Base-by-base conservation (phyloP, 768 basidiomycete genomes). In the Termitomyces sp. region DNA sequence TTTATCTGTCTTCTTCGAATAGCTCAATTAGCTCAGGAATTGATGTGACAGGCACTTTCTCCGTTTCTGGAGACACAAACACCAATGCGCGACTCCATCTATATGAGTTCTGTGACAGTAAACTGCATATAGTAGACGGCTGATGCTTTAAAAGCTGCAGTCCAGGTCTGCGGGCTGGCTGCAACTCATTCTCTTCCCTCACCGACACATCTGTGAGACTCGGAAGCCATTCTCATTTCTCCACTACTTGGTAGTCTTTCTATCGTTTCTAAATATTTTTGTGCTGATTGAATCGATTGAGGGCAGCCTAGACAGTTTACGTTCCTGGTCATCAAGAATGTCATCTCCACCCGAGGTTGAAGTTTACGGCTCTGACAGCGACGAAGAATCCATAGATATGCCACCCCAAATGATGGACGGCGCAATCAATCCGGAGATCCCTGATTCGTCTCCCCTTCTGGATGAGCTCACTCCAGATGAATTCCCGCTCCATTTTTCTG, bases 401-500 rank as follows among this genome's bases (percentile, higher is more conserved):
- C 25, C 35, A 25, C 23, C 21, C 23, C 23, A 25, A 16, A 38
- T 38, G 23, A 50, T n/a, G 35, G 49, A 38, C 23, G 35, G 4
- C 17, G 10, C 19, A n/a, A 11, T 27, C 23, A 16, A 37, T 50
- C 14, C 45, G 2, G 47, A 4, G 3, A 34, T 41, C 1, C 63
- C 63, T 14, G 65, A 66, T 42, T 29, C 27, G 27, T 59, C 57
- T 21, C 56, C 43, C 25, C 48, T 47, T 16, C 61, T 74, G 12
- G 63, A 59, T 7, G 82, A 86, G 62, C 57, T 89, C 9, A 66
- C 60, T 31, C 17, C 69, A 38, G 73, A 81, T 21, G 86, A 89
- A 2, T 84, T 87, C 62, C 82, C 85, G 0, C 51, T 42, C 12
- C 84, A 83, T 71, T 91, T 90, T 62, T 62, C 63, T 32, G 84